phyloP scores from a whole-genome alignment of 2,329 filamentous ascomycete genomes.

The Aphanocladium album region DNA sequence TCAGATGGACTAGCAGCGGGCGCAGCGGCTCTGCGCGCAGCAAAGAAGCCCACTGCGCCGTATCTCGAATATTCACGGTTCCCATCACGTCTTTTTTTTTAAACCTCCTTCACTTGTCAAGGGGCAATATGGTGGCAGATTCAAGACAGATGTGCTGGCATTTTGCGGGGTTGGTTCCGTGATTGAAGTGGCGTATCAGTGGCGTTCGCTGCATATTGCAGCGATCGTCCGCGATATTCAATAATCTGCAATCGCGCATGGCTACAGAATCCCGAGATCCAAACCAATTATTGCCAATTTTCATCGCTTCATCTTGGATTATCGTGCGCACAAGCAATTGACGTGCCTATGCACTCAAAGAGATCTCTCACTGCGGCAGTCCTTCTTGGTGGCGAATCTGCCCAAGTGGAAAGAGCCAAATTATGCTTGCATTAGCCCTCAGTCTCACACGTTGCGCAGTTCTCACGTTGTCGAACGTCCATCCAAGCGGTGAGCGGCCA shows the following conservation, averaged over 20 bases:
- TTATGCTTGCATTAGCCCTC: too few species aligned
- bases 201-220: not conserved
- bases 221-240: not conserved
- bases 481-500: too few species aligned
- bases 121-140: not conserved
- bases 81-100: not conserved
- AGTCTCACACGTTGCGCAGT: too few species aligned
- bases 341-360: too few species aligned
- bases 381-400: too few species aligned
- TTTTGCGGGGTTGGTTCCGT: constrained; percentile 1
- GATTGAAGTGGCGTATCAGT: not conserved
- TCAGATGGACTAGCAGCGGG: constrained; percentile 56
- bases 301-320: too few species aligned
- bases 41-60: constrained; percentile 17
- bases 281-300: not conserved
- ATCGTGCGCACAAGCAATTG: too few species aligned
- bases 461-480: too few species aligned
- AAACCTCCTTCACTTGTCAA: not conserved
- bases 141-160: not conserved
- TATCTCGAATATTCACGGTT: constrained; percentile 14
- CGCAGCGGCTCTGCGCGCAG: constrained; percentile 18
- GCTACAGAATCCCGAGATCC: not conserved
- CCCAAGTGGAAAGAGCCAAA: too few species aligned
- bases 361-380: too few species aligned
- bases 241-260: too few species aligned